Percentiles rank a stretch among this genome's conserved stretches.
These are phyloP conservation scores for Themeda triandra DNA, from an alignment of 176 grass and related monocot species.

Conservation along the genomic window DNA sequence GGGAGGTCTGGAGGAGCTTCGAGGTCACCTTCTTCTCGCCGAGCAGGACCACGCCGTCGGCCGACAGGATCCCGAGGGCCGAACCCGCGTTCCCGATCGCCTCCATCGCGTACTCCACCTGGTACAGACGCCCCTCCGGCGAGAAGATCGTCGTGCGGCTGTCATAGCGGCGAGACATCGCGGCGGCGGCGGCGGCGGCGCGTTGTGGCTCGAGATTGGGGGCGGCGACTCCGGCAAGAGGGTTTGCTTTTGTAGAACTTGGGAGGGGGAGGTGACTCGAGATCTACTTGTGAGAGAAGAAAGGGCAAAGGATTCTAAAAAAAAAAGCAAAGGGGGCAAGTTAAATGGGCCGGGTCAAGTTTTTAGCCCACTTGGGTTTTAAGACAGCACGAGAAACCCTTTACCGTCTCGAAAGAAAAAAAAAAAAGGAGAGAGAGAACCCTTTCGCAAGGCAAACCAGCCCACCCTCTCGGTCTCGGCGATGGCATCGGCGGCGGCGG, in stretches of 20 bases:
- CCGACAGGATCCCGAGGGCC: conserved; percentile 67
- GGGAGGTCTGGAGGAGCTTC: conserved; percentile 88
- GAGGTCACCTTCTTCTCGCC: conserved; percentile 98
- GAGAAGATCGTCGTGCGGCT: conserved; percentile 98
- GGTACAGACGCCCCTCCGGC: conserved; percentile 86
- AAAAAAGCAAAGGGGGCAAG: no score
- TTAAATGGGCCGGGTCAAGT: not conserved
- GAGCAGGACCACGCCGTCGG: conserved; percentile 73
- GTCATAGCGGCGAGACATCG: conserved; percentile 92
- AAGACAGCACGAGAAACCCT: not conserved
- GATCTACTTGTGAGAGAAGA: conserved; percentile 47
- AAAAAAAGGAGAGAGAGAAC: not conserved
- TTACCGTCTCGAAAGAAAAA: not conserved
- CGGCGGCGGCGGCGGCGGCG: conserved; percentile 29
- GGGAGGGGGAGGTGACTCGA: not conserved
- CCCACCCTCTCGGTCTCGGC: conserved; percentile 29
- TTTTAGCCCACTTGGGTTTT: not conserved
- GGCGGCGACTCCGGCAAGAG: conserved; percentile 8
- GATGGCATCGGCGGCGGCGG: conserved; percentile 41
- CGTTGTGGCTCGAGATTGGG: no score
- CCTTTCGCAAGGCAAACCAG: not conserved
- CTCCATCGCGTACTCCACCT: conserved; percentile 99
- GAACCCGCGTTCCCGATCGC: conserved; percentile 91
- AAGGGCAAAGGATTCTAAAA: no score
- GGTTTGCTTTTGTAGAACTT: not conserved